A percentile compares a stretch with the other conserved stretches of the same genome.
phyloP scores from a whole-genome alignment of 768 basidiomycete genomes.

The Glaciozyma martinii region DNA sequence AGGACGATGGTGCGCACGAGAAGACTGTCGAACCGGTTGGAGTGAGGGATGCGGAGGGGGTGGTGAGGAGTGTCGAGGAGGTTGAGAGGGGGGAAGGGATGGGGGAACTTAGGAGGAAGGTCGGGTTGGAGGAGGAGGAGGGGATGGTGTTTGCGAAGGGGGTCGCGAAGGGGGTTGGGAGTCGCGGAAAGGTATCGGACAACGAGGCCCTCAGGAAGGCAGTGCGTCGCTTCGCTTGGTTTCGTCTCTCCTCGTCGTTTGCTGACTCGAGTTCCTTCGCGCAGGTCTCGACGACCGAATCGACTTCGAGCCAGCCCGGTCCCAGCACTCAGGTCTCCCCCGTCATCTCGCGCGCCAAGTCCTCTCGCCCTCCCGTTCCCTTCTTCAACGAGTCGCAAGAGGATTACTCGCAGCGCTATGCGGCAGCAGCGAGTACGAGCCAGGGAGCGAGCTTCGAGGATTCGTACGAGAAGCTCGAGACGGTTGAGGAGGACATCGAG shows the following conservation, averaged over 20 bases:
- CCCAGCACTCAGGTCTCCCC: conserved; percentile 22
- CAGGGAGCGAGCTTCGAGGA: neutral
- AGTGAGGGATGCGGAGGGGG: conserved; percentile 41
- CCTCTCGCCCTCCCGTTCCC: conserved; percentile 11
- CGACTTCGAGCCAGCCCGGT: neutral
- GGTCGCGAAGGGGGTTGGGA: neutral
- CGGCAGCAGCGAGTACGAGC: neutral
- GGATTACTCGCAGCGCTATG: conserved; percentile 1
- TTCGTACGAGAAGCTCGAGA: too few relatives aligned
- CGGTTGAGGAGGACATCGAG: neutral
- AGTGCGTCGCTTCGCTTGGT: neutral
- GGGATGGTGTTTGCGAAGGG: neutral
- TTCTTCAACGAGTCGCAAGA: conserved; percentile 13
- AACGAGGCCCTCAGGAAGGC: neutral
- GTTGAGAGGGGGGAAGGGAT: neutral
- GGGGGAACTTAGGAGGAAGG: neutral
- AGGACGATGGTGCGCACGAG: conserved; percentile 60
- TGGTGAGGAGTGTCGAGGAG: conserved; percentile 50
- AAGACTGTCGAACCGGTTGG: neutral
- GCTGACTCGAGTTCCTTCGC: neutral
- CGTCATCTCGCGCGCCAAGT: conserved; percentile 20
- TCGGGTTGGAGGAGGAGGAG: neutral
- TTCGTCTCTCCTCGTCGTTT: neutral
- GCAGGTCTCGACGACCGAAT: neutral
- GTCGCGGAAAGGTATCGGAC: neutral